Evolutionary conservation across 176 grass and related monocot species (phyloP).

Genomic region (Eleusine indica): DNA sequence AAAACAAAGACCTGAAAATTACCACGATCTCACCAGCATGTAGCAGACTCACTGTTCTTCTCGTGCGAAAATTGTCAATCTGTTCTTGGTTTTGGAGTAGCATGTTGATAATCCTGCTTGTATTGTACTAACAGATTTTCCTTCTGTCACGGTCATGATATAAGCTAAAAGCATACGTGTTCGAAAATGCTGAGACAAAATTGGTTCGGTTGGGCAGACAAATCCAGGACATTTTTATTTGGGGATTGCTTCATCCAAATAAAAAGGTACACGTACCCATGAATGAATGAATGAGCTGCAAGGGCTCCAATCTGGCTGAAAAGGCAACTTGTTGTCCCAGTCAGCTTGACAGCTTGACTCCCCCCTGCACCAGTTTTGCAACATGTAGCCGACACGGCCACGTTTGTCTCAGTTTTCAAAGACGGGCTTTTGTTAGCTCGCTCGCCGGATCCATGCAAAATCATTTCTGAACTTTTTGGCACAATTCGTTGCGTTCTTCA

Average conservation of each 20-base stretch:
- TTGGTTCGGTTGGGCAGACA: neutral
- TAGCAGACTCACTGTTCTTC: neutral
- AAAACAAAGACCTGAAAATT: neutral
- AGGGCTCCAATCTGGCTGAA: neutral
- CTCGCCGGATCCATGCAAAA: conserved; percentile 15
- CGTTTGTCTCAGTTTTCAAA: neutral
- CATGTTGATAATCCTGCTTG: neutral
- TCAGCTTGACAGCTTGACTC: too few species aligned
- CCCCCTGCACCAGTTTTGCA: too few species aligned
- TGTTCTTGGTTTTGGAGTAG: neutral
- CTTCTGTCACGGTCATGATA: too few species aligned
- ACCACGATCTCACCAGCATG: neutral
- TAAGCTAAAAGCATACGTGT: too few species aligned
- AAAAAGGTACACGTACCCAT: too few species aligned
- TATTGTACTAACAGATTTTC: too few species aligned
- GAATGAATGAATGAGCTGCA: neutral
- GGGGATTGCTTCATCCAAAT: neutral
- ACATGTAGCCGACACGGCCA: neutral
- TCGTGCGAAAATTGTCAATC: neutral
- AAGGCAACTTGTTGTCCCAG: neutral
- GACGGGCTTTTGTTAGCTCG: neutral
- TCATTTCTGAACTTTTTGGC: conserved; percentile 38
- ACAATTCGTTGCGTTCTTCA: neutral
- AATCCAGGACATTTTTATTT: too few species aligned
- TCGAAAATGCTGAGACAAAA: neutral